Base-by-base conservation (phyloP, 2,329 filamentous ascomycete genomes). In the Parafenestella ontariensis region DNA sequence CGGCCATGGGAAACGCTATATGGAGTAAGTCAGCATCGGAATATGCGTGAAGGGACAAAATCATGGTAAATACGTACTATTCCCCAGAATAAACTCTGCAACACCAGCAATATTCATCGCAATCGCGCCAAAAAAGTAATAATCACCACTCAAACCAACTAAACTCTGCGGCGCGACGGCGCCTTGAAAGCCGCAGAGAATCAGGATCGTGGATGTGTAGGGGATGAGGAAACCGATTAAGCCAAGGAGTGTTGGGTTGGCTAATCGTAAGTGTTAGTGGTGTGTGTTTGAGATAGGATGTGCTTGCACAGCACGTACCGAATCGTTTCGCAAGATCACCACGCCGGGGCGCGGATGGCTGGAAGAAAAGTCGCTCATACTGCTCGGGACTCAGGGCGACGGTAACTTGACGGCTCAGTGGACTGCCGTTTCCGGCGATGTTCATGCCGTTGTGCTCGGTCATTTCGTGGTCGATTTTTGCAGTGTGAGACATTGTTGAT, bases 301-400 rank as follows among this genome's bases (percentile, higher is more conserved):
- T n/a, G n/a, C n/a, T n/a, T 20, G 10, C 3, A n/a, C 5, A 13
- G 3, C 31, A 36, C 42, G 4, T 49, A 61, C 62, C 59, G 5
- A 66, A 66, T 5, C 52, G 54, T 39, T 66, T 66, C 13, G 63
- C 63, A 4, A 64, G 43, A 33, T 66, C 63, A 21, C 63, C 63
- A 13, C 59, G 57, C 5, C 59, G 59, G 5, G 61, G 63, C 3
- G 57, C 61, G 6, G 59, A 64, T 2, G 63, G 63, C 31, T 66
- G 63, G 52, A 66, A 66, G 49, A 66, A 66, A n/a, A 66, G 50
- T 15, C 63, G 59, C 46, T 66, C 63, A 11, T 66, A 66, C 41
- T 66, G 63, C 36, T 66, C 63, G 1, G 63, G 49, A 21, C 57
- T 61, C 29, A 64, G 43, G 11, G 56, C 52, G 2, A 66, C 63